Base-by-base conservation (phyloP, 2,329 filamentous ascomycete genomes). In the Thelonectria discophora region DNA sequence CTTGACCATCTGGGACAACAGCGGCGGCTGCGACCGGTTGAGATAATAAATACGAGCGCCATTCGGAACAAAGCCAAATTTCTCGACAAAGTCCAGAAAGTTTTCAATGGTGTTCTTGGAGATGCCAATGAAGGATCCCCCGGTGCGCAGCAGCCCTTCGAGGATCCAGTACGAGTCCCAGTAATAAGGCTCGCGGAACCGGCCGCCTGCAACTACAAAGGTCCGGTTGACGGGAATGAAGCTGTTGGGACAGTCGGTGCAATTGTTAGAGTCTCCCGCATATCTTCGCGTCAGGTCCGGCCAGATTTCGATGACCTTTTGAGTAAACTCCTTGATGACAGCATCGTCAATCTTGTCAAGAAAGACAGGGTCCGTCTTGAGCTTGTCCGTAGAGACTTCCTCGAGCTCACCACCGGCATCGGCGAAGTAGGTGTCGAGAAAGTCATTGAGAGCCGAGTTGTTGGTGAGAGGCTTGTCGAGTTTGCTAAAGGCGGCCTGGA, bases 101-200 rank as follows among this genome's bases (percentile, higher is more conserved):
- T 91, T 91, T 70, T 90, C 87, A 63, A 90, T 88, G 30, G 86
- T 88, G 74, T 90, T 89, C 71, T 81, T 82, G 4, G 88, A 84
- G 62, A 90, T 88, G 34, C 85, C 75, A 7, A 84, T 83, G 64
- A 90, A 90, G 46, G 83, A 82, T 39, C 88, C 88, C 15, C 86
- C 83, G 0, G 87, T 90, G 48, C 88, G 83, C 34, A 90, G 75
- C 21, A 91, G 79, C 21, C 88, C 88, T 75, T 89, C 84, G 48
- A 90, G 68, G 50, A 90, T 88, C 87, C 86, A 90, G 77, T 85
- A 90, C 32, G 86, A 88, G 73, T 90, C 88, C 88, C 88, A 90
- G 74, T 90, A 90, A 72, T 90, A 91, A 2, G 86, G 83, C 74
- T 91, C 88, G 34, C 88, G 81, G 79, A 91, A 91, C 30, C 88